Evolutionary conservation across 2,329 filamentous ascomycete genomes (phyloP), one percentile per base, ranked within the genome.

Genomic region (Cadophora malorum): DNA sequence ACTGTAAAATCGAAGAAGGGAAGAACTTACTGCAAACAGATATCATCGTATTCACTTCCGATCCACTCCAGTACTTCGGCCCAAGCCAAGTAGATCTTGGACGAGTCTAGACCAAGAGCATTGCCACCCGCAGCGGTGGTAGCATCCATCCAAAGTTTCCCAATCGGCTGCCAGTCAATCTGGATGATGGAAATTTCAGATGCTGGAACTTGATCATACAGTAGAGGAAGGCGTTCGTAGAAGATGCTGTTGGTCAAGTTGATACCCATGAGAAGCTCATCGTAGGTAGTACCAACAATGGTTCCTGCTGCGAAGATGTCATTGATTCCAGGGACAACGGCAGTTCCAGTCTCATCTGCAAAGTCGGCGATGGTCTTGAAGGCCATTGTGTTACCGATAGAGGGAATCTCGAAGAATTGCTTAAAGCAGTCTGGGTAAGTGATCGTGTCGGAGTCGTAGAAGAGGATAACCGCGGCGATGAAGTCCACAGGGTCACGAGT

Each of bases 291-390:
- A 23, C 45, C 60, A 1, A 63, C 60, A 25, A 63, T 35, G 14
- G 60, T 63, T 16, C 60, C 62, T 7, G 62, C 49, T 16, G 49
- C 62, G 49, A 64, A 64, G 10, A 64, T 55, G 19, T 64, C 35
- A 23, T 55, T 55, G 50, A 64, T 64, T 3, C 35, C 33, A n/a
- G 62, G 50, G 4, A 64, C 62, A 7, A 64, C 62, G 21, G 33
- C 49, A 64, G 50, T 55, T 38, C 62, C 62, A 1, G 62, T 64
- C 50, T 64, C 62, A 19, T 55, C 49, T 16, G 62, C 31, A 55
- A 64, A 64, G 9, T 64, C 62, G 19, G 49, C 49, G 12, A 64
- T 16, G 2, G 62, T 64, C n/a, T 64, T 64, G 62, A 64, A 64
- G 35, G 10, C 62, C 49, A 55, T 53, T 8, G 62, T 41, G 35